phyloP scores from a whole-genome alignment of 2,329 filamentous ascomycete genomes.

The Fusarium paranaense region DNA sequence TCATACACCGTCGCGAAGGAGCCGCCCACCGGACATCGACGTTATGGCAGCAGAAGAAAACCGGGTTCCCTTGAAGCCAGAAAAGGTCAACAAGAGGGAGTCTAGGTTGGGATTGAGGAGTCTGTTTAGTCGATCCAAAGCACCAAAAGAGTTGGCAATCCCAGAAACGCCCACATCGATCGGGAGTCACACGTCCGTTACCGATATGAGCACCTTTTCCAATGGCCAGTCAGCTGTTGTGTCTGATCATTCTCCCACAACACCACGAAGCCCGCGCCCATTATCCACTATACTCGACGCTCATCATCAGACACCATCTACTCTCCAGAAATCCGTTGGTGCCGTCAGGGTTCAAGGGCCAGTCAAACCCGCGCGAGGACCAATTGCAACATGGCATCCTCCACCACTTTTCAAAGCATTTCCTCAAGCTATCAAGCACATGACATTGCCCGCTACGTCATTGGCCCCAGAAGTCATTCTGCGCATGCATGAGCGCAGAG shows the following conservation, averaged over 20 bases:
- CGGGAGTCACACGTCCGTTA: slow-evolving; percentile 59
- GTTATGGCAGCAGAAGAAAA: slow-evolving; percentile 46
- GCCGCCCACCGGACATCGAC: slow-evolving; percentile 42
- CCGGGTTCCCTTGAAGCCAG: slow-evolving; percentile 56
- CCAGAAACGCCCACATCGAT: slow-evolving; percentile 47
- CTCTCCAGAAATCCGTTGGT: slow-evolving; percentile 15
- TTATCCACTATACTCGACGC: slow-evolving; percentile 42
- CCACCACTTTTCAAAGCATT: slow-evolving; percentile 90
- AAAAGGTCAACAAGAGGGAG: slow-evolving; percentile 60
- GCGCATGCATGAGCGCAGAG: slow-evolving; percentile 66
- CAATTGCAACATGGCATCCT: slow-evolving; percentile 67
- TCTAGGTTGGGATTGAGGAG: slow-evolving; percentile 64
- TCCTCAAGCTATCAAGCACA: slow-evolving; percentile 83
- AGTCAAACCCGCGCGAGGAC: slow-evolving; percentile 43
- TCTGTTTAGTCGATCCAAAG: slow-evolving; percentile 62
- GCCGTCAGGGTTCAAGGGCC: slow-evolving; percentile 28
- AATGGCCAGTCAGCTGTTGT: slow-evolving; percentile 50
- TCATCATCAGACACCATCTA: slow-evolving; percentile 22
- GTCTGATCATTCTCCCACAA: slow-evolving; percentile 51
- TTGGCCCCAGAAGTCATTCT: slow-evolving; percentile 77
- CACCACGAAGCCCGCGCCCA: slow-evolving; percentile 37
- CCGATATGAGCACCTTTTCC: slow-evolving; percentile 59
- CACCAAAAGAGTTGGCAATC: slow-evolving; percentile 50
- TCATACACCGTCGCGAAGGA: slow-evolving; percentile 36
- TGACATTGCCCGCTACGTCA: slow-evolving; percentile 74